These are phyloP conservation scores for Kokia cookei DNA, from an alignment of 441 rosid species.

Conservation along the genomic window DNA sequence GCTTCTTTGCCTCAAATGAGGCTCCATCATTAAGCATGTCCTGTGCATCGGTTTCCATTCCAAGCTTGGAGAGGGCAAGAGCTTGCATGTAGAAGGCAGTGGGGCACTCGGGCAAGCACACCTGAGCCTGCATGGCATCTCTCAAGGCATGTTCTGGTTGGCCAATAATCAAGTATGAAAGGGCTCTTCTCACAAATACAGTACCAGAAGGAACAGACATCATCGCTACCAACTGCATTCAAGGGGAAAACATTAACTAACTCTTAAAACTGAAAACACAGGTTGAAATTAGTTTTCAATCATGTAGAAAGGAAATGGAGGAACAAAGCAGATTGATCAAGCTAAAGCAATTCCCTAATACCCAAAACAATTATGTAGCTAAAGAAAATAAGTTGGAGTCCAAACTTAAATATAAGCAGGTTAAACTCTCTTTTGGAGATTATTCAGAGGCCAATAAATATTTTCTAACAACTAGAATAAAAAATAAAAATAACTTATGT, in stretches of 20 bases:
- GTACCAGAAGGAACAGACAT: slow-evolving; percentile 88
- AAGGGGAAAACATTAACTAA: not conserved
- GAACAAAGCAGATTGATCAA: not conserved
- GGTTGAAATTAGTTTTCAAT: not conserved
- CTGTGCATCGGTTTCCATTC: slow-evolving; percentile 97
- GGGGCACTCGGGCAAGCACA: slow-evolving; percentile 94
- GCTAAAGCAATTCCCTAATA: not conserved
- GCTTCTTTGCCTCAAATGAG: slow-evolving; percentile 75
- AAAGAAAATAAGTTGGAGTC: not conserved
- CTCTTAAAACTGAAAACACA: not conserved
- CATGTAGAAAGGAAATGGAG: not conserved
- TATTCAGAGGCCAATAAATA: not conserved
- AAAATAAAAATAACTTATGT: not conserved
- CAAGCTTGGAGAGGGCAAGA: slow-evolving; percentile 87
- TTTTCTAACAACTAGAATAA: not conserved
- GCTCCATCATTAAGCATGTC: slow-evolving; percentile 98
- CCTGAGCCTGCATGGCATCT: slow-evolving; percentile 98
- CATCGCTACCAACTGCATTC: slow-evolving; percentile 61
- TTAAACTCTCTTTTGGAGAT: not conserved
- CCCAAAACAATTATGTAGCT: not conserved
- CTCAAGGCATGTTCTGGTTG: slow-evolving; percentile 85
- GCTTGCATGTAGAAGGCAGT: slow-evolving; percentile 97
- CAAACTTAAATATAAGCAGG: not conserved
- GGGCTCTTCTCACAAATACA: slow-evolving; percentile 74
- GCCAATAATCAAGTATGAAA: slow-evolving; percentile 72